These are phyloP conservation scores for Zostera marina DNA, from an alignment of 116 monocot genomes.

Conservation along the genomic window DNA sequence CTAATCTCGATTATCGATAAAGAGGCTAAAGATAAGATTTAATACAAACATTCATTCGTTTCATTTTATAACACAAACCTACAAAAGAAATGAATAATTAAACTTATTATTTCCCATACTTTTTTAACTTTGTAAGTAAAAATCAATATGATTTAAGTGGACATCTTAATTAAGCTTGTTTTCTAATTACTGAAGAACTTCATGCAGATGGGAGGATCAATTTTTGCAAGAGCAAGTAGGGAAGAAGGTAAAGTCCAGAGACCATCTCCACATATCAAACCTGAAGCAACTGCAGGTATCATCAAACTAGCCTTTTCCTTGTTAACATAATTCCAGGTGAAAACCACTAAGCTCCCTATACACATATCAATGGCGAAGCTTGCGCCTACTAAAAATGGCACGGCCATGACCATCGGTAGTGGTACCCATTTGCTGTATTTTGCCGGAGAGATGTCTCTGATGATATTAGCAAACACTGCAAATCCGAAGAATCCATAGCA, in stretches of 20 bases:
- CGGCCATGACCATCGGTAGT: constrained; percentile 63
- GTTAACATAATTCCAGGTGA: constrained; percentile 28
- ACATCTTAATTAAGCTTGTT: neutral
- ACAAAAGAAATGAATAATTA: too few species aligned
- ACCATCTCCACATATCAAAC: constrained; percentile 60
- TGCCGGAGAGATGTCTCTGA: constrained; percentile 29
- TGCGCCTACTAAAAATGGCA: constrained; percentile 53
- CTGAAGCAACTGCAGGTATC: constrained; percentile 56
- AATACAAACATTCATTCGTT: too few species aligned
- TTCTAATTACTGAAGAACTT: constrained; percentile 19
- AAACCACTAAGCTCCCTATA: constrained; percentile 40
- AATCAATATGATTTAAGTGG: too few species aligned
- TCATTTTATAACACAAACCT: too few species aligned
- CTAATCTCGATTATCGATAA: too few species aligned
- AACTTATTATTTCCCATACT: too few species aligned
- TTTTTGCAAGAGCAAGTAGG: constrained; percentile 50
- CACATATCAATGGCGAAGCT: constrained; percentile 60
- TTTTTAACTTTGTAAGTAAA: too few species aligned
- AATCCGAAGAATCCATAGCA: constrained; percentile 61
- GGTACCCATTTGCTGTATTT: constrained; percentile 42
- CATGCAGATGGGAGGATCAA: constrained; percentile 66
- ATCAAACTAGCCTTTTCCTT: constrained; percentile 24
- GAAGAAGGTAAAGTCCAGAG: constrained; percentile 61
- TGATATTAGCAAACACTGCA: constrained; percentile 27
- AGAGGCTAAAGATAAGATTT: too few species aligned